Evolutionary conservation across 768 basidiomycete species (phyloP), one percentile per base, ranked within the genome.

Genomic region (Nidularia pulvinata): DNA sequence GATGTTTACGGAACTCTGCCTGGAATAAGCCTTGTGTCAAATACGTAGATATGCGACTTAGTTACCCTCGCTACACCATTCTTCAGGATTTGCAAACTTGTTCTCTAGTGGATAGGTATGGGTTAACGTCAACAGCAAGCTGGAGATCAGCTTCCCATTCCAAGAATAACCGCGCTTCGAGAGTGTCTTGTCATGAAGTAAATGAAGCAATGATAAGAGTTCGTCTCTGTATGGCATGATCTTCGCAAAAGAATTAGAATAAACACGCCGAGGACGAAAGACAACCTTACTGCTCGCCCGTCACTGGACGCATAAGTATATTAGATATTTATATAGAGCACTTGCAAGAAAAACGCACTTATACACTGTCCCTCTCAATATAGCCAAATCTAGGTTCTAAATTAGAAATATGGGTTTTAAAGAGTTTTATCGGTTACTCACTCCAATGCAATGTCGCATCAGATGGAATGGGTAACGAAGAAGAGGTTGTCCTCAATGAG

Each of bases 401-500:
- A 30, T 66, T 36, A n/a, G 49, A 46, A 5, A 22, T 53, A 37
- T 52, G 13, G 10, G 44, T 44, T 13, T 13, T 6, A 46, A 50
- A 56, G 16, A 34, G 30, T 37, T 62, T 22, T 55, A 44, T 11
- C 22, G 1, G 19, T 51, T 16, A 67, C 85, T 52, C 68, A 90
- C 89, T 91, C 89, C 91, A 93, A 61, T 95, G 92, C 48, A 96
- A 74, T 14, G 91, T 92, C 3, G 89, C 89, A 66, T 94, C 92
- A 1, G 89, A 88, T 2, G 89, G 85, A 39, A 90, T 69, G 1
- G 88, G 84, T 1, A 78, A 77, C 3, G 87, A 84, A 33, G 80
- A 74, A 2, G 88, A 87, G 1, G 91, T 93, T 13, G 88, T 86
- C 66, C 79, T 80, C 59, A 80, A 74, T 53, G 84, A 89, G 62